Evolutionary conservation across 2,329 filamentous ascomycete species (phyloP).

Genomic region (Colletotrichum cuscutae): DNA sequence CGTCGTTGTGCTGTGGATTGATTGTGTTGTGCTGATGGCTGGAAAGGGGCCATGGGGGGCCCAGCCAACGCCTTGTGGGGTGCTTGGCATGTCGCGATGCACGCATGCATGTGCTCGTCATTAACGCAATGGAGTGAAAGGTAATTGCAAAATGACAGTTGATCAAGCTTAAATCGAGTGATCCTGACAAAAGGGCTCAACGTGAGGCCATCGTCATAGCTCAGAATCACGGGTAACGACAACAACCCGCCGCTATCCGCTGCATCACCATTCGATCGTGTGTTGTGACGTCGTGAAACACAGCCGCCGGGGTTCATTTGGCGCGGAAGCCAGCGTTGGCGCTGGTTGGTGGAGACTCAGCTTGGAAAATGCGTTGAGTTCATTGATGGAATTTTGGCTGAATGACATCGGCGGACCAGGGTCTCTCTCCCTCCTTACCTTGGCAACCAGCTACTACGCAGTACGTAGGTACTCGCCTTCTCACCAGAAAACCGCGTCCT

Average conservation of each 20-base stretch:
- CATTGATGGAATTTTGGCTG: slow-evolving; percentile 26
- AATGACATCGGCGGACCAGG: slow-evolving; percentile 8
- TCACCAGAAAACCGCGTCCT: background rate
- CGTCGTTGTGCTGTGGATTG: background rate
- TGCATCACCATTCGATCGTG: background rate
- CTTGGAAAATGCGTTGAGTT: slow-evolving; percentile 25
- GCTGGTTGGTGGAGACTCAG: background rate
- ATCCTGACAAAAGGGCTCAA: background rate
- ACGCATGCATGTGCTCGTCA: background rate
- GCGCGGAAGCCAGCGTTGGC: background rate
- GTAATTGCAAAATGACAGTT: background rate
- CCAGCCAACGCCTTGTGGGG: background rate
- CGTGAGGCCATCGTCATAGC: background rate
- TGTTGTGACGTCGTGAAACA: slow-evolving; percentile 8
- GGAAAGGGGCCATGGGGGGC: background rate
- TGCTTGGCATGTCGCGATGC: background rate
- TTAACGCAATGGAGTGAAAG: background rate
- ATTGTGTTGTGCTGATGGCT: background rate
- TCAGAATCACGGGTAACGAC: background rate
- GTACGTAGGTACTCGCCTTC: background rate
- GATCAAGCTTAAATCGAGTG: background rate
- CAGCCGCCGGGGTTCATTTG: background rate
- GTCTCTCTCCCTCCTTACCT: background rate
- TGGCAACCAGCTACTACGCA: background rate
- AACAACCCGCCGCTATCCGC: background rate